Evolutionary conservation across 2,329 filamentous ascomycete species (phyloP).

Genomic region (Periconia sp.): DNA sequence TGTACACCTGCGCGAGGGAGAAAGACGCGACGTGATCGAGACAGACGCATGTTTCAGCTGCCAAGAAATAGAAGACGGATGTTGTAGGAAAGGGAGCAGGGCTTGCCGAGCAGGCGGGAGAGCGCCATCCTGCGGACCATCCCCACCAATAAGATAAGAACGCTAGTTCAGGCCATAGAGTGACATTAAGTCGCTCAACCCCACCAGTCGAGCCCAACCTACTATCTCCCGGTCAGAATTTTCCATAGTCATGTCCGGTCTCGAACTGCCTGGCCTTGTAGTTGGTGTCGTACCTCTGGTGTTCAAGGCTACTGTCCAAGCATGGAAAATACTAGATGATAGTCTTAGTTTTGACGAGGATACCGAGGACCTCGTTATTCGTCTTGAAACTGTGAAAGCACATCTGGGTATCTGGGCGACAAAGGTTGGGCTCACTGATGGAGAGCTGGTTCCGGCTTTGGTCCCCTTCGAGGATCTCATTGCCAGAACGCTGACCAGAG

Average conservation of each 20-base stretch:
- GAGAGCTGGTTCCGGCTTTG: background rate
- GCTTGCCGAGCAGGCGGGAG: background rate
- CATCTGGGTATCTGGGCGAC: constrained; percentile 9
- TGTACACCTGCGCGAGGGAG: no score
- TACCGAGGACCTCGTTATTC: constrained; percentile 4
- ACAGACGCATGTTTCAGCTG: background rate
- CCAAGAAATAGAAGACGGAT: background rate
- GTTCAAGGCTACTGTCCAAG: background rate
- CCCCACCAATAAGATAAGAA: no score
- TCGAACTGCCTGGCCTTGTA: constrained; percentile 1
- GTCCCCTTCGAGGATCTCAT: constrained; percentile 5
- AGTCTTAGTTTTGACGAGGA: constrained; percentile 3
- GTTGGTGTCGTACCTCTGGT: constrained; percentile 3
- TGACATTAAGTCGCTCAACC: no score
- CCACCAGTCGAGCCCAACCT: background rate
- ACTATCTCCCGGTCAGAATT: no score
- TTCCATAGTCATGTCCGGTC: constrained; percentile 3
- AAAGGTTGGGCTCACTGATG: constrained; percentile 3
- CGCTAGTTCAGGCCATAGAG: no score
- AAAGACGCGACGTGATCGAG: background rate
- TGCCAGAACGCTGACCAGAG: constrained; percentile 1
- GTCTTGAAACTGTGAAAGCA: constrained; percentile 5
- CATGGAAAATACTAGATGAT: constrained; percentile 8
- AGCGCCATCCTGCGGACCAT: no score
- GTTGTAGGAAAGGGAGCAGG: background rate